Percentiles rank a stretch among this genome's conserved stretches.
Evolutionary conservation across 352 stramenopile genomes (phyloP).

Genomic region (Phytophthora macrochlamydospora): DNA sequence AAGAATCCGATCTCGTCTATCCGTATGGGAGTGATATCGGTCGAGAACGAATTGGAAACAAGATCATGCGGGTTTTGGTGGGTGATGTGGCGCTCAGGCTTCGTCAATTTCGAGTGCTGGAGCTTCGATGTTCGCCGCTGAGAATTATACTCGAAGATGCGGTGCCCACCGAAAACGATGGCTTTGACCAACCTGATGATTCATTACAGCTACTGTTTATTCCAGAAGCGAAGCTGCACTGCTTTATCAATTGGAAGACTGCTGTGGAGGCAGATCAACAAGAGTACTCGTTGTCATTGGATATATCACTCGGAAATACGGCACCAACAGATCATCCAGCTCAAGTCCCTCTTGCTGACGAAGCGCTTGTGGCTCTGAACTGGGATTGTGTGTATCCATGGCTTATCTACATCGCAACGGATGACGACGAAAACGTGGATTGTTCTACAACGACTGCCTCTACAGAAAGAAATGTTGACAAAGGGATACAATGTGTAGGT

Average conservation of each 20-base stretch:
- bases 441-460: background rate
- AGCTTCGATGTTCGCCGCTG: constrained; percentile 33
- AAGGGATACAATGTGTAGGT: constrained; percentile 39
- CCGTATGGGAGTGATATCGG: constrained; percentile 38
- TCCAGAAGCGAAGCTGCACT: constrained; percentile 24
- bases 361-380: constrained; percentile 60
- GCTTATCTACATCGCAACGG: constrained; percentile 53
- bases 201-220: constrained; percentile 37
- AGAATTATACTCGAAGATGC: constrained; percentile 32
- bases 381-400: constrained; percentile 79
- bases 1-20: constrained; percentile 36
- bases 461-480: background rate
- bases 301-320: constrained; percentile 49
- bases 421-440: constrained; percentile 41
- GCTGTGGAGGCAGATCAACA: constrained; percentile 21
- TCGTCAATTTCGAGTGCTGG: constrained; percentile 60
- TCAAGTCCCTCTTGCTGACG: constrained; percentile 46
- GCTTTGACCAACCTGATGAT: constrained; percentile 9
- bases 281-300: constrained; percentile 57
- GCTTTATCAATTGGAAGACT: constrained; percentile 35
- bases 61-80: constrained; percentile 35
- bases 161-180: background rate
- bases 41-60: constrained; percentile 25
- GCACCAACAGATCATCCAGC: constrained; percentile 8
- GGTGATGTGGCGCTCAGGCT: constrained; percentile 49